Conservation (phyloP, 768 basidiomycete species). For the Suillus americanus region DNA sequence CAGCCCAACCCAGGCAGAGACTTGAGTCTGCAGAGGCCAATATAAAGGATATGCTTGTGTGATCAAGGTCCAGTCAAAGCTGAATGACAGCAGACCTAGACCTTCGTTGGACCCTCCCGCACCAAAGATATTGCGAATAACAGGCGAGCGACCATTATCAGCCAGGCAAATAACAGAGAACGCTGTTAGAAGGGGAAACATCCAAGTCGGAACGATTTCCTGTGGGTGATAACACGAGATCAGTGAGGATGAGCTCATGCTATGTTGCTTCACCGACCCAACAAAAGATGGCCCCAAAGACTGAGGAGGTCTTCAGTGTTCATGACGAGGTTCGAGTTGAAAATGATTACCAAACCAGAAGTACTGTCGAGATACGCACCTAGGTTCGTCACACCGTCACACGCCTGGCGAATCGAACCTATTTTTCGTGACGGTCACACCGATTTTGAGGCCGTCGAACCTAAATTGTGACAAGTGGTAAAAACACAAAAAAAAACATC, state of each 20-base stretch:
- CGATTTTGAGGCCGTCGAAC: background rate
- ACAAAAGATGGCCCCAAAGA: slow-evolving; percentile 45
- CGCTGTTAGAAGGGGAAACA: slow-evolving; percentile 41
- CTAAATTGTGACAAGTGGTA: background rate
- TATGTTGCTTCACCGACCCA: slow-evolving; percentile 36
- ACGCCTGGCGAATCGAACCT: background rate
- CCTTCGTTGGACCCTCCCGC: slow-evolving; percentile 54
- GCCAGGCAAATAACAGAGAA: slow-evolving; percentile 48
- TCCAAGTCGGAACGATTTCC: slow-evolving; percentile 17
- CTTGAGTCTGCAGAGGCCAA: slow-evolving; percentile 55
- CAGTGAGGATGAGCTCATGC: background rate
- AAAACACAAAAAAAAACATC: background rate
- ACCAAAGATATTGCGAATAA: slow-evolving; percentile 42
- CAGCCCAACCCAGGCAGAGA: slow-evolving; percentile 18
- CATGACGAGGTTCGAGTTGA: background rate
- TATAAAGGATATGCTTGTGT: slow-evolving; percentile 53
- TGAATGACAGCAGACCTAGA: slow-evolving; percentile 46
- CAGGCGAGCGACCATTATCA: slow-evolving; percentile 44
- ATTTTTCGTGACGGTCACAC: background rate
- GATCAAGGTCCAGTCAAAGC: slow-evolving; percentile 53
- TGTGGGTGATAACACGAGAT: background rate
- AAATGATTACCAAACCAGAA: slow-evolving; percentile 50
- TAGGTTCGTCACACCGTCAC: too few species aligned
- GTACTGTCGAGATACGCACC: too few species aligned
- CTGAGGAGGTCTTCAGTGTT: slow-evolving; percentile 13